A percentile compares a stretch with the other conserved stretches of the same genome.
Conservation (phyloP, 352 stramenopile genomes). For the Phytophthora fragariae region DNA sequence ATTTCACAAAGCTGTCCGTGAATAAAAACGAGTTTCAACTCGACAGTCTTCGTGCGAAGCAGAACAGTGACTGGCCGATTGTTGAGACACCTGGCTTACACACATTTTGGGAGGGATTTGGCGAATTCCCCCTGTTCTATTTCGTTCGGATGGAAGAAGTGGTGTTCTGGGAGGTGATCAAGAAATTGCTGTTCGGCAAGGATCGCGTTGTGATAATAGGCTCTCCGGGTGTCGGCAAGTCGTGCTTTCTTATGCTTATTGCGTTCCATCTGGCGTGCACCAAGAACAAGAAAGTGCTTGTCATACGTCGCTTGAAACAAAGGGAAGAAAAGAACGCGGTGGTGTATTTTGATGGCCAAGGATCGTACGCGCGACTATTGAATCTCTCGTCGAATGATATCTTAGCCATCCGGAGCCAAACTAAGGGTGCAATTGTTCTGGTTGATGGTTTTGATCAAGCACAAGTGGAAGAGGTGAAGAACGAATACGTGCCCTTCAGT, state of each 20-base stretch:
- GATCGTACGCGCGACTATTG: constrained; percentile 8
- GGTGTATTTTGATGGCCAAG: constrained; percentile 28
- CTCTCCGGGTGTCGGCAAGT: constrained; percentile 34
- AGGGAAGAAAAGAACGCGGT: constrained; percentile 8
- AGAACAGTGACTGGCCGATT: too few species aligned
- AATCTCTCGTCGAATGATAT: constrained; percentile 10
- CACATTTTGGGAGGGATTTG: too few species aligned
- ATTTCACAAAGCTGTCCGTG: too few species aligned
- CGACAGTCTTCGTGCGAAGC: too few species aligned
- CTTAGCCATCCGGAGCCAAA: background rate
- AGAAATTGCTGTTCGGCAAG: constrained; percentile 8
- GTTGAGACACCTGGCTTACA: too few species aligned
- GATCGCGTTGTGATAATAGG: constrained; percentile 27
- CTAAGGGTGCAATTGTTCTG: constrained; percentile 11
- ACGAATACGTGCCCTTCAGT: constrained; percentile 3
- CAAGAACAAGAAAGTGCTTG: constrained; percentile 24
- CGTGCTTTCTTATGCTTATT: constrained; percentile 34
- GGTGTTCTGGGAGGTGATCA: constrained; percentile 1
- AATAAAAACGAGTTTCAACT: too few species aligned
- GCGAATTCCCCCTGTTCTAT: too few species aligned
- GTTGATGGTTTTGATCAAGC: constrained; percentile 30
- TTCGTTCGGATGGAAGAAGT: background rate
- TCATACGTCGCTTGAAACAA: constrained; percentile 34
- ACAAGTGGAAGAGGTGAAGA: background rate
- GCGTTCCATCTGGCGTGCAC: constrained; percentile 28